A percentile compares a stretch with the other conserved stretches of the same genome.
Conservation (phyloP, 805 yeast species). For the Saccharomycopsis fibuligera region DNA sequence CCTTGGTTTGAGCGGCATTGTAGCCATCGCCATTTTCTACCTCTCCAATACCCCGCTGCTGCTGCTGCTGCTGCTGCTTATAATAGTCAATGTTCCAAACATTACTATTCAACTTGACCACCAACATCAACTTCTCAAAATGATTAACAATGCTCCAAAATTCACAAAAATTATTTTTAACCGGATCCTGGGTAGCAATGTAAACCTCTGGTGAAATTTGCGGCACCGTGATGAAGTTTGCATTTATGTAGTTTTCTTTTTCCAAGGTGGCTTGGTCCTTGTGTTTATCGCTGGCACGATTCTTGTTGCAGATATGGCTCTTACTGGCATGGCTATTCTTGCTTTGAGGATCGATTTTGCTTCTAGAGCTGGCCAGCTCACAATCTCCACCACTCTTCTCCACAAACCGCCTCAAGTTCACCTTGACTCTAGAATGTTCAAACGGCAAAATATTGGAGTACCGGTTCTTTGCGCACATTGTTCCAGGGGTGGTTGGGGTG, state of each 20-base stretch:
- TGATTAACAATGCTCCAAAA: neutral
- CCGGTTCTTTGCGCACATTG: neutral
- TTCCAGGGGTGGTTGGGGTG: neutral
- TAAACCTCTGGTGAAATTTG: neutral
- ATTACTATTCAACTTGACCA: neutral
- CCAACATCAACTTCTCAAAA: neutral
- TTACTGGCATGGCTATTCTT: neutral
- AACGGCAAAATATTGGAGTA: neutral
- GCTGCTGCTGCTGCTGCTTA: no score
- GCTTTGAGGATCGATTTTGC: no score
- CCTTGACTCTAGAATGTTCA: neutral
- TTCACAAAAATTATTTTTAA: neutral
- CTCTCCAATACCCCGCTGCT: no score
- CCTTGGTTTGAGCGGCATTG: no score
- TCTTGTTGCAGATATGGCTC: neutral
- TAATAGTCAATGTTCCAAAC: neutral
- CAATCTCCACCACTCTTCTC: neutral
- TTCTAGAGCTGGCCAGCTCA: no score
- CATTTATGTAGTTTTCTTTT: neutral
- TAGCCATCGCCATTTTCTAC: no score
- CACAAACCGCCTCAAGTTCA: neutral
- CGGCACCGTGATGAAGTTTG: neutral
- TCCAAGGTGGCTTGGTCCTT: no score
- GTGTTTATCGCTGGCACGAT: no score
- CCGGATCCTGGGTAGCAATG: neutral